These are phyloP conservation scores for Phytophthora pinifolia DNA, from an alignment of 352 stramenopile genomes.

Conservation along the genomic window DNA sequence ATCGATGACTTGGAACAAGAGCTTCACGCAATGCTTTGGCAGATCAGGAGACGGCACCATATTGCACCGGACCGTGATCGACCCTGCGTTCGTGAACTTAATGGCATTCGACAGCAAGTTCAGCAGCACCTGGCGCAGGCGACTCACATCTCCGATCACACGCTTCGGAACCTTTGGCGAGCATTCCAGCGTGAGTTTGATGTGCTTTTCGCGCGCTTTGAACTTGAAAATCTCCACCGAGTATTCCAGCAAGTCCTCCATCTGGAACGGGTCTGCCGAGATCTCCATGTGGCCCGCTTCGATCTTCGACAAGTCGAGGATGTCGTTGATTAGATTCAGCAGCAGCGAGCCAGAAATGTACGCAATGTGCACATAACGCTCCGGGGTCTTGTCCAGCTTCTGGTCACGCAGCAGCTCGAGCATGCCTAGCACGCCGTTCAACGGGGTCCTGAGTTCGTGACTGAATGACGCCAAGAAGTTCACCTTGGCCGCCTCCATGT, in stretches of 20 bases:
- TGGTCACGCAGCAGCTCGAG: slow-evolving; percentile 68
- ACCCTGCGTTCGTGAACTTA: slow-evolving; percentile 76
- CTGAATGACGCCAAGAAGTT: slow-evolving; percentile 75
- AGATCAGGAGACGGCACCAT: slow-evolving; percentile 55
- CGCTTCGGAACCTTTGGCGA: slow-evolving; percentile 53
- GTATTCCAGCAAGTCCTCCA: slow-evolving; percentile 74
- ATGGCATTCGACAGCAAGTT: slow-evolving; percentile 81
- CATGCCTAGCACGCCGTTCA: slow-evolving; percentile 83
- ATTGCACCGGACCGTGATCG: slow-evolving; percentile 68
- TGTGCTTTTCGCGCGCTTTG: slow-evolving; percentile 75
- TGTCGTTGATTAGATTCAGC: slow-evolving; percentile 84
- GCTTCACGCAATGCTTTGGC: slow-evolving; percentile 55
- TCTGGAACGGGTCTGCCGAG: slow-evolving; percentile 71
- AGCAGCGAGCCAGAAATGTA: slow-evolving; percentile 69
- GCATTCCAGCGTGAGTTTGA: slow-evolving; percentile 73
- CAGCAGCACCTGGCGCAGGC: slow-evolving; percentile 67
- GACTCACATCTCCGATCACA: slow-evolving; percentile 61
- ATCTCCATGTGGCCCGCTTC: slow-evolving; percentile 89
- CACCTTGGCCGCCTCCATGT: slow-evolving; percentile 67
- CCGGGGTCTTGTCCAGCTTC: slow-evolving; percentile 54
- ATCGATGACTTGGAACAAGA: slow-evolving; percentile 73
- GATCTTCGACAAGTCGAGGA: slow-evolving; percentile 90
- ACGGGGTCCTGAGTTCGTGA: slow-evolving; percentile 65
- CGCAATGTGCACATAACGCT: slow-evolving; percentile 72
- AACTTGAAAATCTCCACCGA: slow-evolving; percentile 86